A percentile compares a stretch with the other conserved stretches of the same genome.
These are phyloP conservation scores for Komagataella populi DNA, from an alignment of 805 yeast genomes.

Conservation along the genomic window DNA sequence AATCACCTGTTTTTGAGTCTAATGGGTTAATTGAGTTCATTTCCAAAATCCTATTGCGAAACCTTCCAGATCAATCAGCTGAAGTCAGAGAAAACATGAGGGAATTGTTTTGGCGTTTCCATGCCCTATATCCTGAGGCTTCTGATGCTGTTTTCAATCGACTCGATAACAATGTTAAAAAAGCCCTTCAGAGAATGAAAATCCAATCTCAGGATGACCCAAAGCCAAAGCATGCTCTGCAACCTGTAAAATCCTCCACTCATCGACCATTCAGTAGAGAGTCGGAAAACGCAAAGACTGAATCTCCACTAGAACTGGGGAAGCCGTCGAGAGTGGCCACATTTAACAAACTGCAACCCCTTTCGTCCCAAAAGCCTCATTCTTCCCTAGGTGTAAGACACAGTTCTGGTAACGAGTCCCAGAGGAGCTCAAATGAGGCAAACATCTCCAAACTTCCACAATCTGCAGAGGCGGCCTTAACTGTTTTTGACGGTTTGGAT, in stretches of 20 bases:
- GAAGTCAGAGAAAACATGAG: slow-evolving; percentile 68
- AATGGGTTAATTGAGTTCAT: slow-evolving; percentile 25
- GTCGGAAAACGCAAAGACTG: neutral
- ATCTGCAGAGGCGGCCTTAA: neutral
- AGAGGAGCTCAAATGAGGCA: neutral
- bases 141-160: slow-evolving; percentile 25
- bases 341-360: neutral
- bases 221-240: neutral
- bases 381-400: neutral
- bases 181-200: slow-evolving; percentile 47
- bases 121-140: slow-evolving; percentile 34
- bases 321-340: slow-evolving; percentile 1
- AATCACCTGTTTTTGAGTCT: slow-evolving; percentile 13
- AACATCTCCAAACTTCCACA: neutral
- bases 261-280: neutral
- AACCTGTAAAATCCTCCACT: neutral
- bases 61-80: slow-evolving; percentile 70
- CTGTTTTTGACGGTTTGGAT: slow-evolving; percentile 1
- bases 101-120: slow-evolving; percentile 58
- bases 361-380: neutral
- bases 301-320: neutral
- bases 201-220: slow-evolving; percentile 18
- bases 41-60: slow-evolving; percentile 38
- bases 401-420: neutral
- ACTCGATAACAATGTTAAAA: slow-evolving; percentile 32